Evolutionary conservation across 495 filamentous ascomycete genomes (phyloP).

Genomic region (Peziza echinospora): DNA sequence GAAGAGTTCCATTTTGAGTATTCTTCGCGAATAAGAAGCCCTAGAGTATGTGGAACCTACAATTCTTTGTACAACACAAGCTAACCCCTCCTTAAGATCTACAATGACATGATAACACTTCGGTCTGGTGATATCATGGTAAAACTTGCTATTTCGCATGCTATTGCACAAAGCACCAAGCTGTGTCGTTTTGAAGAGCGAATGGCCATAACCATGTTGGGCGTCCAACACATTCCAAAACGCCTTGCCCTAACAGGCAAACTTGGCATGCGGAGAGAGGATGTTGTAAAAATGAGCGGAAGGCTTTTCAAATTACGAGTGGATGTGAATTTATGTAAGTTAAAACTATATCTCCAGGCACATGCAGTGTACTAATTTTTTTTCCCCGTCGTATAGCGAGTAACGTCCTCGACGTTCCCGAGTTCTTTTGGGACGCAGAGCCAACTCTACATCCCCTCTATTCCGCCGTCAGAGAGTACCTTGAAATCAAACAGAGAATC

Average conservation of each 20-base stretch:
- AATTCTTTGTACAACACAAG: too few relatives aligned
- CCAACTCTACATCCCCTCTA: conserved; percentile 90
- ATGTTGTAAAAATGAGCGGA: conserved; percentile 80
- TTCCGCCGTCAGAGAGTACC: conserved; percentile 82
- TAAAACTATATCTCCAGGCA: background rate
- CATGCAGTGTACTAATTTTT: background rate
- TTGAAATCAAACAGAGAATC: conserved; percentile 88
- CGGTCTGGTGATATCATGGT: conserved; percentile 95
- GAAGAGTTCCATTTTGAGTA: conserved; percentile 99
- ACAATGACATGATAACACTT: conserved; percentile 98
- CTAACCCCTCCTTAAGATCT: too few relatives aligned
- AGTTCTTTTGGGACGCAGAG: conserved; percentile 98
- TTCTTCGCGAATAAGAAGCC: conserved; percentile 57
- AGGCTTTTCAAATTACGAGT: conserved; percentile 81
- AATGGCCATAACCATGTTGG: conserved; percentile 82
- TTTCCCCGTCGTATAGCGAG: conserved; percentile 37
- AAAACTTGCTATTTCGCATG: conserved; percentile 89
- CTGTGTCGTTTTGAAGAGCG: conserved; percentile 90
- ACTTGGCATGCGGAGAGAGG: conserved; percentile 75
- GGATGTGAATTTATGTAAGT: conserved; percentile 91
- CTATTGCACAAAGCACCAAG: conserved; percentile 93
- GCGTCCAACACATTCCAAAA: conserved; percentile 79
- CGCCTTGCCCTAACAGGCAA: conserved; percentile 71
- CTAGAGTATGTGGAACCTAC: too few relatives aligned
- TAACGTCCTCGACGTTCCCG: conserved; percentile 91